Evolutionary conservation across 768 basidiomycete species (phyloP).

Genomic region (Tulasnella sp.): DNA sequence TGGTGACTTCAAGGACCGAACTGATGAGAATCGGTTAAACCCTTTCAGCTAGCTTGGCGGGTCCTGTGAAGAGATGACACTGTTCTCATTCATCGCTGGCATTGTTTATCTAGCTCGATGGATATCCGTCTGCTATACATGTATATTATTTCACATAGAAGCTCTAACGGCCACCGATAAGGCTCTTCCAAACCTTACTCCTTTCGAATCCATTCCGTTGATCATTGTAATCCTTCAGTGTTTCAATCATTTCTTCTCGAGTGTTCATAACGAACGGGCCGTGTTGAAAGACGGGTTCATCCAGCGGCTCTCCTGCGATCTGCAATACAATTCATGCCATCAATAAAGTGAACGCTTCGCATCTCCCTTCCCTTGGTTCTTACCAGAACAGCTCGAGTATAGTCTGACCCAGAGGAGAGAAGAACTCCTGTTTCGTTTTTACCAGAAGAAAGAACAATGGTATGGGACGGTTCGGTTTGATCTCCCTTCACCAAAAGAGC

Average conservation of each 20-base stretch:
- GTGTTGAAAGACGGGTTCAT: conserved; percentile 79
- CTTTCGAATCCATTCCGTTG: conserved; percentile 77
- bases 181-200: conserved; percentile 74
- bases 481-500: conserved; percentile 42
- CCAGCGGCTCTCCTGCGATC: conserved; percentile 78
- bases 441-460: conserved; percentile 63
- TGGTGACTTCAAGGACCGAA: not conserved
- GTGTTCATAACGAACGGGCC: conserved; percentile 77
- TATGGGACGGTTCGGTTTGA: conserved; percentile 51
- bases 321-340: conserved; percentile 20
- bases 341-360: conserved; percentile 9
- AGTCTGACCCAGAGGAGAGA: conserved; percentile 39
- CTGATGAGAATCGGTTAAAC: conserved; percentile 2
- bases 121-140: not conserved
- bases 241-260: conserved; percentile 64
- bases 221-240: conserved; percentile 44
- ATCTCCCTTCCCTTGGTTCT: conserved; percentile 17
- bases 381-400: conserved; percentile 67
- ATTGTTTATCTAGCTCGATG: not conserved
- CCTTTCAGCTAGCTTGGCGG: not conserved
- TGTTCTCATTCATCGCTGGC: conserved; percentile 2
- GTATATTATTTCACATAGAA: no score
- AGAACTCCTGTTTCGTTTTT: conserved; percentile 51
- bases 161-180: conserved; percentile 38
- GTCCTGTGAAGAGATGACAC: not conserved